These are phyloP conservation scores for Heliocybe sulcata DNA, from an alignment of 1,284 basidiomycete species.

Conservation along the genomic window DNA sequence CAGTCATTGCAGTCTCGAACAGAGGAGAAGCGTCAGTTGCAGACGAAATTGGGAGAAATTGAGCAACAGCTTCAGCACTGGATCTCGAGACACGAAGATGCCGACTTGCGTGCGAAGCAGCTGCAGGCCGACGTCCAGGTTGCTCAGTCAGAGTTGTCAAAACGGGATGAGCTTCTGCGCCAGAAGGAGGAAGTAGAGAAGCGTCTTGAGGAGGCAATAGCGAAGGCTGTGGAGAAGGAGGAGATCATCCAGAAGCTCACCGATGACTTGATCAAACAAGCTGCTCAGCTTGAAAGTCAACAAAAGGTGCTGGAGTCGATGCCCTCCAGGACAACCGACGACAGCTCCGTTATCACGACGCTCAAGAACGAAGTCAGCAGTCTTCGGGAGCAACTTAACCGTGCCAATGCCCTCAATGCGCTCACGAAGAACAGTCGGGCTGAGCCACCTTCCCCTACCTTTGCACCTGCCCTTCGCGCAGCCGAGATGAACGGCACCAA, in stretches of 20 bases:
- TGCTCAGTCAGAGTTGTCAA: conserved; percentile 68
- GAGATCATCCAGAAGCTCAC: conserved; percentile 76
- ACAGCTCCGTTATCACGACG: conserved; percentile 78
- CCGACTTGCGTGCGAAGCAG: conserved; percentile 72
- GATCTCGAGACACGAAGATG: conserved; percentile 85
- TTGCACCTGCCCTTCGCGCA: conserved; percentile 61
- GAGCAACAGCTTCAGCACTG: conserved; percentile 85
- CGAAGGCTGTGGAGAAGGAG: conserved; percentile 81
- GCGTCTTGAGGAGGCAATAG: conserved; percentile 71
- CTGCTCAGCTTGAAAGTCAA: conserved; percentile 75
- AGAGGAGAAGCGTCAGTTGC: conserved; percentile 87
- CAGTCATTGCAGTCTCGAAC: conserved; percentile 92
- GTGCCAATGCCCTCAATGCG: conserved; percentile 84
- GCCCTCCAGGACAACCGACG: conserved; percentile 67
- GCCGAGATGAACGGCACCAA: conserved; percentile 29
- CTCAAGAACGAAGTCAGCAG: conserved; percentile 90
- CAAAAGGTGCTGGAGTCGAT: conserved; percentile 58
- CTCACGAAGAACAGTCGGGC: conserved; percentile 65
- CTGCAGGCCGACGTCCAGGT: conserved; percentile 67
- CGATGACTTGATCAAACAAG: conserved; percentile 68
- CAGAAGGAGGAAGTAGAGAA: conserved; percentile 82
- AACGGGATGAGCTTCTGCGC: conserved; percentile 72
- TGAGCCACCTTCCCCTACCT: conserved; percentile 81
- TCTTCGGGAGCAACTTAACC: conserved; percentile 92
- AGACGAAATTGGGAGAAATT: conserved; percentile 66